Evolutionary conservation across 2,329 filamentous ascomycete genomes (phyloP), one percentile per base, ranked within the genome.

Genomic region (Cercospora canescens): DNA sequence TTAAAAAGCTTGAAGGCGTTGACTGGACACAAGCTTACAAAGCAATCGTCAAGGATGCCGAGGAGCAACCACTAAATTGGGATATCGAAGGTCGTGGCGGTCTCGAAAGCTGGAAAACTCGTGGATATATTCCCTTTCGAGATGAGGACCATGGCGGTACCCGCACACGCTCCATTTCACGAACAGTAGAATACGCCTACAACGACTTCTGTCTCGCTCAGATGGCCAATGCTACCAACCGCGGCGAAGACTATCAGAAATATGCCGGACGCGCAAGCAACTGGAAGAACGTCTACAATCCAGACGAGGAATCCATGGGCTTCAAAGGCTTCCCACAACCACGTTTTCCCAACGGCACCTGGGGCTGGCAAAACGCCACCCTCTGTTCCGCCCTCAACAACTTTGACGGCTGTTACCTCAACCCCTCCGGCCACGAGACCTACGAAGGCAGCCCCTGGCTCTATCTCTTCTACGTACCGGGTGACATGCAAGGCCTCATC

Each of bases 161-260:
- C 0, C 92, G 67, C 83, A 77, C 77, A 2, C 75, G 79, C 11
- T 76, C 77, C 3, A 74, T 81, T 0, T 80, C 78, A 0, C 78
- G 79, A 32, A 79, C 79, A 0, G 78, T 79, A 0, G 79, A 81
- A 56, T 70, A 70, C 41, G 86, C 88, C 9, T 93, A 93, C 76
- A 88, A 93, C 69, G 91, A 93, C 77, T 93, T 87, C 71, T 87
- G 85, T 69, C 88, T 91, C 62, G 82, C 87, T 0, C 80, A 86
- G 68, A 85, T 91, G 74, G 88, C 89, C 0, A 82, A 82, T 14
- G 81, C 79, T 0, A 76, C 91, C 30, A 86, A 85, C 1, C 82
- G 85, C 5, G 79, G 80, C 1, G 77, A 76, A 0, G 89, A 90
- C 56, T 80, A 82, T 24, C 71, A 73, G 1, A 87, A 84, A 72